These are phyloP conservation scores for Fusarium sp. DNA, from an alignment of 2,329 filamentous ascomycete genomes.

Conservation along the genomic window DNA sequence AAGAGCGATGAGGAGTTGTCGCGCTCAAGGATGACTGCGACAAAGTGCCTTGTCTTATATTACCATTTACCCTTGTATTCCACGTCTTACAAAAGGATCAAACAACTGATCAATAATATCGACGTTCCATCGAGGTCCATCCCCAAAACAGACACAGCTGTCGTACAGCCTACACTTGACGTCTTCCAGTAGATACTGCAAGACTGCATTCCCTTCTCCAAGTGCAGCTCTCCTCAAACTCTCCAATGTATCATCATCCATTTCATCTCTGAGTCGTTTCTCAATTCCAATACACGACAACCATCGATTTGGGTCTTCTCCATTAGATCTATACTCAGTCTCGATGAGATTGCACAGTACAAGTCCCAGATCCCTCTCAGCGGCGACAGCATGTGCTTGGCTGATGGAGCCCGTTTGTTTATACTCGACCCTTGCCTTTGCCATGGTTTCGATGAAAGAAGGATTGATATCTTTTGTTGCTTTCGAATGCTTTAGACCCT, in stretches of 20 bases:
- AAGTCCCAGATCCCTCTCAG: slow-evolving; percentile 1
- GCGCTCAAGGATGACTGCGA: accelerated
- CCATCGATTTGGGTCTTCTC: slow-evolving; percentile 16
- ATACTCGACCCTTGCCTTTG: slow-evolving; percentile 10
- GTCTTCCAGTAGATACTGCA: background rate
- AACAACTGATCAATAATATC: background rate
- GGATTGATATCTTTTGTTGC: background rate
- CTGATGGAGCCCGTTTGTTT: background rate
- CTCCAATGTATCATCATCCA: accelerated
- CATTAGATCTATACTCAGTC: background rate
- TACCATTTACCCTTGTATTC: accelerated
- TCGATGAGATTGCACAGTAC: slow-evolving; percentile 9
- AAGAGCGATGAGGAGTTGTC: accelerated
- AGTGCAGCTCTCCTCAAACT: background rate
- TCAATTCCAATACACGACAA: slow-evolving; percentile 9
- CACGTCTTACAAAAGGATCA: accelerated
- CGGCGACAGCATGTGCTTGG: background rate
- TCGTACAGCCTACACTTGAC: background rate
- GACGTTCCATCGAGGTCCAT: slow-evolving; percentile 10
- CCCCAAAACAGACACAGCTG: slow-evolving; percentile 8
- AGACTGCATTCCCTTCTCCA: accelerated
- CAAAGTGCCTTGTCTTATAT: background rate
- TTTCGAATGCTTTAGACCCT: background rate
- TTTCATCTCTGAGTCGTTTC: background rate
- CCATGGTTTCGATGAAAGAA: slow-evolving; percentile 4